Evolutionary conservation across 805 yeast genomes (phyloP).

Genomic region (Starmerella vitae): DNA sequence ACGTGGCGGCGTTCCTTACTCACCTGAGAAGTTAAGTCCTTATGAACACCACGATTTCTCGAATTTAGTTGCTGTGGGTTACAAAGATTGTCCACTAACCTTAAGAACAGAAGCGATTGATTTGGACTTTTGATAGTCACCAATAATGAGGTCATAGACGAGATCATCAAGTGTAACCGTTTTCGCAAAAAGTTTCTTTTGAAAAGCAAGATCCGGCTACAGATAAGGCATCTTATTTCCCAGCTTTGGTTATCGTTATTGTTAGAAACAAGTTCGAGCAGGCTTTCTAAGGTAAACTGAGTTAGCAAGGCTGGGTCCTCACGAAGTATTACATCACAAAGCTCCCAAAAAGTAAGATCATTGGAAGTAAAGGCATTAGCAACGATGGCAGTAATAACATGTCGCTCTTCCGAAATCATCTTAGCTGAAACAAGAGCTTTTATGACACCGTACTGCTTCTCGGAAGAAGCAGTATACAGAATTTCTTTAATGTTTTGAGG

Average conservation of each 20-base stretch:
- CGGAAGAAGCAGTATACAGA: slow-evolving; percentile 3
- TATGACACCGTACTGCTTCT: slow-evolving; percentile 6
- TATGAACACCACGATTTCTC: slow-evolving; percentile 24
- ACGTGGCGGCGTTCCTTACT: slow-evolving; percentile 38
- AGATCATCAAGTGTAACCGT: slow-evolving; percentile 55
- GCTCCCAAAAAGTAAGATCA: slow-evolving; percentile 19
- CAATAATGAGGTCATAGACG: slow-evolving; percentile 39
- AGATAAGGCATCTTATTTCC: slow-evolving; percentile 25
- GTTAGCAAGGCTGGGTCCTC: slow-evolving; percentile 45
- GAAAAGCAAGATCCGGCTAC: slow-evolving; percentile 49
- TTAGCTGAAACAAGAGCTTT: slow-evolving; percentile 1
- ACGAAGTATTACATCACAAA: slow-evolving; percentile 34
- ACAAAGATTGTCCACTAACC: slow-evolving; percentile 56
- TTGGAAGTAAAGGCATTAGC: not conserved
- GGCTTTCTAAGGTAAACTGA: slow-evolving; percentile 52
- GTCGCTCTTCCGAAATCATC: not conserved
- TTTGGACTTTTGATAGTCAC: slow-evolving; percentile 23
- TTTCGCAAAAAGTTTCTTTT: slow-evolving; percentile 59
- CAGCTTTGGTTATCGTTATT: not conserved
- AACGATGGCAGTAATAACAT: slow-evolving; percentile 1
- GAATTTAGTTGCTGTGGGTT: slow-evolving; percentile 43
- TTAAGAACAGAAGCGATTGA: slow-evolving; percentile 29
- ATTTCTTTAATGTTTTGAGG: slow-evolving; percentile 6
- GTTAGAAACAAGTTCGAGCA: slow-evolving; percentile 30
- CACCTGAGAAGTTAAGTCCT: slow-evolving; percentile 40